Evolutionary conservation across 352 stramenopile species (phyloP).

Genomic region (Vaucheria bursata): DNA sequence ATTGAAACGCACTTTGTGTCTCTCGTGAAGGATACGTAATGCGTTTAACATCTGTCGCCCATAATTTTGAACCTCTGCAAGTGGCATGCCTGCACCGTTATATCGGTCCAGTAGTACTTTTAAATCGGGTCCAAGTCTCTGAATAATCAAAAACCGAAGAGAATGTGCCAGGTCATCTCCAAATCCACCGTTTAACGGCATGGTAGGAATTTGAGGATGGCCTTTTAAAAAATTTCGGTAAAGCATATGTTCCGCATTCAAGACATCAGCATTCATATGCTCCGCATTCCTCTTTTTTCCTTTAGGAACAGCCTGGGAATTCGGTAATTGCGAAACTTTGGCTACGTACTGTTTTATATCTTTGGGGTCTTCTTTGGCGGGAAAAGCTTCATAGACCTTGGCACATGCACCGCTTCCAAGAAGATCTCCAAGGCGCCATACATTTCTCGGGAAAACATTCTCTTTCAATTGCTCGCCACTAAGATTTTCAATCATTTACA

Average conservation of each 20-base stretch:
- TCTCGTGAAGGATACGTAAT: neutral
- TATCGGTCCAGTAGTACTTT: neutral
- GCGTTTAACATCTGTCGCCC: neutral
- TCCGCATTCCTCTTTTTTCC: neutral
- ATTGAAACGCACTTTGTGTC: too few species aligned
- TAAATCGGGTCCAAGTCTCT: slow-evolving; percentile 7
- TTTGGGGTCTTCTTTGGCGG: neutral
- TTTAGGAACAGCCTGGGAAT: neutral
- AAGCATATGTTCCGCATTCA: slow-evolving; percentile 3
- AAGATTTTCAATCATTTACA: too few species aligned
- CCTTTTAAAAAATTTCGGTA: slow-evolving; percentile 4
- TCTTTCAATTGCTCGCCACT: slow-evolving; percentile 4
- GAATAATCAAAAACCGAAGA: slow-evolving; percentile 8
- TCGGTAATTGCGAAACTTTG: slow-evolving; percentile 1
- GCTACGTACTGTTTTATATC: neutral
- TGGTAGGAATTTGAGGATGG: neutral
- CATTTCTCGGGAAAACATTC: neutral
- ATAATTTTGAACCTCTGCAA: neutral
- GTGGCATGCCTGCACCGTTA: neutral
- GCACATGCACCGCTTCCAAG: neutral
- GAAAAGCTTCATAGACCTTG: slow-evolving; percentile 6
- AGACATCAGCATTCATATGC: neutral
- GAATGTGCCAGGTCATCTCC: neutral
- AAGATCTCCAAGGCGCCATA: neutral
- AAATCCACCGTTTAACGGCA: slow-evolving; percentile 7